phyloP scores from a whole-genome alignment of 129 eudicot genomes.

The Escallonia rubra region DNA sequence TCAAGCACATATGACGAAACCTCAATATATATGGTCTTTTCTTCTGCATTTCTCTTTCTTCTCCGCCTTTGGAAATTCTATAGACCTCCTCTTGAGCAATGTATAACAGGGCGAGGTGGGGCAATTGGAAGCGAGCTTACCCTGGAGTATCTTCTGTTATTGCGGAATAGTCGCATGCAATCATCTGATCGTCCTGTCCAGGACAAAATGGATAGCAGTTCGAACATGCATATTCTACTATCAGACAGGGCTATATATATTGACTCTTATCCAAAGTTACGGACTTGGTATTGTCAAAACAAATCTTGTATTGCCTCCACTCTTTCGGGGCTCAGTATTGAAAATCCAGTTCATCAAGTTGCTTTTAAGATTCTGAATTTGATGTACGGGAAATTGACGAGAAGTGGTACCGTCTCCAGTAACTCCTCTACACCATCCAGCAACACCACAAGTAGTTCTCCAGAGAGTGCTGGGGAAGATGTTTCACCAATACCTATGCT shows the following conservation, averaged over 20 bases:
- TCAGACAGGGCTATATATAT: constrained; percentile 10
- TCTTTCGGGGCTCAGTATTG: constrained; percentile 18
- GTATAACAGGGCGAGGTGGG: constrained; percentile 17
- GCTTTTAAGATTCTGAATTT: constrained; percentile 19
- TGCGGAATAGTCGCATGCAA: constrained; percentile 20
- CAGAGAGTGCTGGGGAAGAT: constrained; percentile 3
- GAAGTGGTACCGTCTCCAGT: constrained; percentile 7
- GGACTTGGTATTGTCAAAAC: constrained; percentile 25
- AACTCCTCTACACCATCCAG: constrained; percentile 4
- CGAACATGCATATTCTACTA: background rate
- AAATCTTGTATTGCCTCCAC: constrained; percentile 23
- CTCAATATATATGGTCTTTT: constrained; percentile 17
- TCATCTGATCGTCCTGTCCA: background rate
- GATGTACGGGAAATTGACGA: constrained; percentile 19
- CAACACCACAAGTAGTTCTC: constrained; percentile 6
- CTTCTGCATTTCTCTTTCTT: constrained; percentile 24
- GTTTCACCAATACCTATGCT: constrained; percentile 11
- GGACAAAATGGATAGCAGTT: background rate
- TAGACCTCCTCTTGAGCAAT: constrained; percentile 18
- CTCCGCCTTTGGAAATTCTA: constrained; percentile 24
- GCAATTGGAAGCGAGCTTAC: constrained; percentile 22
- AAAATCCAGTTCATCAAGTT: constrained; percentile 21
- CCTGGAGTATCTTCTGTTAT: constrained; percentile 20
- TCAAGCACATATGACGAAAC: constrained; percentile 1
- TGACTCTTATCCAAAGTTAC: constrained; percentile 21